phyloP scores from a whole-genome alignment of 2,329 filamentous ascomycete genomes.

The Pezicula carpinea region DNA sequence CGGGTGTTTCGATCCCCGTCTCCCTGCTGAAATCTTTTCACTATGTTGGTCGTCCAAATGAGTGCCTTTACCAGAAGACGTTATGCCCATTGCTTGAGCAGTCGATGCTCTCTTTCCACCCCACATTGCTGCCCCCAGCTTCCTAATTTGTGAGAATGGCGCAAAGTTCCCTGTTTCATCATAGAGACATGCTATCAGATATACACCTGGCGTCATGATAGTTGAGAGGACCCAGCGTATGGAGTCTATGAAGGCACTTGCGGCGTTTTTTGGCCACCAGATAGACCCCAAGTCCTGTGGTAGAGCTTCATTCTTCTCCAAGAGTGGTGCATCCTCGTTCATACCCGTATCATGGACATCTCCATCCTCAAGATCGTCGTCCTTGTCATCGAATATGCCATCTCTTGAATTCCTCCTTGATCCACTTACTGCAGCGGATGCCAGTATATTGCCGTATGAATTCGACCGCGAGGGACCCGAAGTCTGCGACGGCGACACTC shows the following conservation, averaged over 20 bases:
- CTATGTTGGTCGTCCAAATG: constrained; percentile 9
- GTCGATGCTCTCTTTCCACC: constrained; percentile 24
- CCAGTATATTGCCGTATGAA: constrained; percentile 43
- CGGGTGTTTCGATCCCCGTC: constrained; percentile 13
- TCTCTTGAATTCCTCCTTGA: constrained; percentile 29
- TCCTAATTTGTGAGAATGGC: constrained; percentile 67
- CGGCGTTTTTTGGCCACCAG: constrained; percentile 63
- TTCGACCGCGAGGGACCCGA: constrained; percentile 55
- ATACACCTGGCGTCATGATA: constrained; percentile 74
- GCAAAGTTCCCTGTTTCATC: constrained; percentile 76
- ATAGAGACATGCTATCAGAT: constrained; percentile 78
- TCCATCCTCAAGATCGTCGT: constrained; percentile 34
- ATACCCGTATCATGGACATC: constrained; percentile 20
- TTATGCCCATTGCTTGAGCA: constrained; percentile 27
- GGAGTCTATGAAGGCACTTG: constrained; percentile 67
- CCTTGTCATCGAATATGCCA: constrained; percentile 35
- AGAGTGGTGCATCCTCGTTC: constrained; percentile 67
- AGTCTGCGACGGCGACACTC: constrained; percentile 62
- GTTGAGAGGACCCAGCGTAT: constrained; percentile 75
- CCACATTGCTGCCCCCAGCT: constrained; percentile 48
- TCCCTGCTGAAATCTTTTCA: constrained; percentile 12
- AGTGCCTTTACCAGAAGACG: constrained; percentile 14
- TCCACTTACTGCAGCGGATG: constrained; percentile 16
- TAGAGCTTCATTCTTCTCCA: constrained; percentile 39
- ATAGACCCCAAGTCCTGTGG: constrained; percentile 30